Percentiles rank a stretch among this genome's conserved stretches.
Conservation (phyloP, 192 early-diverging fungal species). For the Kickxella alabastrina region DNA sequence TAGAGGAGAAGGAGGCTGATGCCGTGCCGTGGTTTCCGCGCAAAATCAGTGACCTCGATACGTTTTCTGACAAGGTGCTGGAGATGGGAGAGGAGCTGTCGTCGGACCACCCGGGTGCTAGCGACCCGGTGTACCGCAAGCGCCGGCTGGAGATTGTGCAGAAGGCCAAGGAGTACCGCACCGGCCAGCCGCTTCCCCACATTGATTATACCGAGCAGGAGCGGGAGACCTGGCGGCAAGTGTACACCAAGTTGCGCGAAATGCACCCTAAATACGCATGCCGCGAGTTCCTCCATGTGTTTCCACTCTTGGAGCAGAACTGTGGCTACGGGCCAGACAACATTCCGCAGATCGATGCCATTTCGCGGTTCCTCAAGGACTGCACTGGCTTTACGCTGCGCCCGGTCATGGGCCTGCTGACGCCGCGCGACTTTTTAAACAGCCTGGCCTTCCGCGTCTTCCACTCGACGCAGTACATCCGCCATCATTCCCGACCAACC, state of each 20-base stretch:
- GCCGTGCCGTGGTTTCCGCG: constrained; percentile 90
- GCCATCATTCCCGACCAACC: constrained; percentile 84
- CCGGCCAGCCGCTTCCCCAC: constrained; percentile 73
- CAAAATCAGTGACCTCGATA: constrained; percentile 86
- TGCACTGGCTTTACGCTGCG: constrained; percentile 93
- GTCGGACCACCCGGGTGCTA: constrained; percentile 91
- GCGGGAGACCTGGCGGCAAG: constrained; percentile 77
- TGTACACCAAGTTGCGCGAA: constrained; percentile 67
- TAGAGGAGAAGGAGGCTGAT: constrained; percentile 9
- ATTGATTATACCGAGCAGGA: constrained; percentile 80
- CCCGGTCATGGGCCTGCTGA: constrained; percentile 91
- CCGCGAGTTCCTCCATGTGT: constrained; percentile 85
- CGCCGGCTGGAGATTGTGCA: constrained; percentile 80
- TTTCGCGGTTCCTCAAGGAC: constrained; percentile 86
- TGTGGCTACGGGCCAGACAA: constrained; percentile 79
- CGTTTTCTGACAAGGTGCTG: constrained; percentile 87
- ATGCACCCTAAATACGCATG: constrained; percentile 87
- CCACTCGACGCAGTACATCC: constrained; percentile 96
- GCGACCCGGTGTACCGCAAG: constrained; percentile 77
- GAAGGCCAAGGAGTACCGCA: constrained; percentile 73
- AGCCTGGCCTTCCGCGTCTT: constrained; percentile 96
- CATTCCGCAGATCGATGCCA: constrained; percentile 86
- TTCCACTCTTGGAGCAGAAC: constrained; percentile 86
- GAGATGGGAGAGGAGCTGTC: constrained; percentile 87
- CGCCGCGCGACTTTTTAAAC: constrained; percentile 92